These are phyloP conservation scores for Achlya hypogyna DNA, from an alignment of 352 stramenopile species.

Conservation along the genomic window DNA sequence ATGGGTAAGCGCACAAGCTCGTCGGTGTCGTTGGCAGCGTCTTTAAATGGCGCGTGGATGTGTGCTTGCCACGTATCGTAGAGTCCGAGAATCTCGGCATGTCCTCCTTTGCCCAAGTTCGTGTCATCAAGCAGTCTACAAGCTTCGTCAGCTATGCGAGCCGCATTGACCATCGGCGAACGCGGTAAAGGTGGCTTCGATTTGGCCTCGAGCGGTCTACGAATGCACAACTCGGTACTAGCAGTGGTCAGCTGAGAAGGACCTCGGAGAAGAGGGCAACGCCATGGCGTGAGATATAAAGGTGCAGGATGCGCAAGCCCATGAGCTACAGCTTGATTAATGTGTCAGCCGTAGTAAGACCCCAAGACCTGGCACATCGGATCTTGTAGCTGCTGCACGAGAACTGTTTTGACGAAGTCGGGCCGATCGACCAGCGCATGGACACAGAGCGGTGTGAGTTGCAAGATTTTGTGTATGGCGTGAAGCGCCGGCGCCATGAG, in stretches of 20 bases:
- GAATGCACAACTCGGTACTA: background rate
- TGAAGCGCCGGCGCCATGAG: background rate
- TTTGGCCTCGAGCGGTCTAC: background rate
- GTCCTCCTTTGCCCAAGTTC: background rate
- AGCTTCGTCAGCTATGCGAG: background rate
- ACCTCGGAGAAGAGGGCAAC: background rate
- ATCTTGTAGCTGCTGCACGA: background rate
- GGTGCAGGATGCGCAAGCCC: background rate
- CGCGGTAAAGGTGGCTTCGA: background rate
- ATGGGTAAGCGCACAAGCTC: background rate
- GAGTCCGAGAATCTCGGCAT: background rate
- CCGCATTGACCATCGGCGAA: too few relatives aligned
- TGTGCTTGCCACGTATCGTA: background rate
- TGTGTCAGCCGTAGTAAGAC: too few relatives aligned
- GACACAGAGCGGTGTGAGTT: background rate
- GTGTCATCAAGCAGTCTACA: background rate
- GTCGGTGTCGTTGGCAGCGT: background rate
- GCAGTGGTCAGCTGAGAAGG: too few relatives aligned
- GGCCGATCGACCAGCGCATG: background rate
- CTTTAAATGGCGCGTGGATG: background rate
- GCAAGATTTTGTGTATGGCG: slow-evolving; percentile 1
- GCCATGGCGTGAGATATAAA: background rate
- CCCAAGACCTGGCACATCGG: background rate
- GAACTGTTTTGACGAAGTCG: background rate
- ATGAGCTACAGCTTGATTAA: background rate